Base-by-base conservation (phyloP, 306 rosid species). In the Purshia tridentata region DNA sequence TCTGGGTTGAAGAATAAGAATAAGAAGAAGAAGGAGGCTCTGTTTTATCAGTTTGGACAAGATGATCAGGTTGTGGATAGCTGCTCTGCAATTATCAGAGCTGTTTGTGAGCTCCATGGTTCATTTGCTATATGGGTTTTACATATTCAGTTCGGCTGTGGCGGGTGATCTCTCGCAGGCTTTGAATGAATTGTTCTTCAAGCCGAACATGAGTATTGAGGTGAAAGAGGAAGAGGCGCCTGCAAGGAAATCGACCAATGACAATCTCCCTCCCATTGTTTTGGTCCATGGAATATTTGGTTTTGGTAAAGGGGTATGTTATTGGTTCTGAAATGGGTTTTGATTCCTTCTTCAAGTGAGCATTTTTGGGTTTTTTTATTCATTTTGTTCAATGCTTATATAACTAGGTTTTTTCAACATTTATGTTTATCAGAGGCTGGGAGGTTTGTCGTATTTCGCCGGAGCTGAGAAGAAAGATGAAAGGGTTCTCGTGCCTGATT, bases 381-480 rank as follows among this genome's bases (percentile, higher is more conserved):
- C 8, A 16, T 63, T 53, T 48, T 6, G 8, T 57, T 74, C 19
- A 29, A 0, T 22, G 19, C n/a, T 50, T 19, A 1, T 48, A 16
- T 37, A 22, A 6, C 8, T 51, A 48, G 71, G 44, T 19, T 40
- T 35, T 13, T 48, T 8, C 18, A 19, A 70, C 46, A 42, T 72
- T 10, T 55, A 44, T 62, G 39, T 42, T 19, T 45, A 66, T 39
- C 54, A 95, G 99, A 89, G 88, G 76, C 81, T 95, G 77, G 99
- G 99, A 22, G 90, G 84, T 54, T 77, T 91, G 35, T 95, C 99
- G 6, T 95, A 95, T 72, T 95, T 95, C 64, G 99, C 78, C 15
- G 99, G 99, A 71, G 99, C 99, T 4, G 99, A 95, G 90, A 91
- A 91, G 91, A 95, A 85, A 51, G 99, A 91, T 80, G 96, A 88